Conservation (phyloP, 2,329 filamentous ascomycete genomes). For the Mycosphaerella arachidis region DNA sequence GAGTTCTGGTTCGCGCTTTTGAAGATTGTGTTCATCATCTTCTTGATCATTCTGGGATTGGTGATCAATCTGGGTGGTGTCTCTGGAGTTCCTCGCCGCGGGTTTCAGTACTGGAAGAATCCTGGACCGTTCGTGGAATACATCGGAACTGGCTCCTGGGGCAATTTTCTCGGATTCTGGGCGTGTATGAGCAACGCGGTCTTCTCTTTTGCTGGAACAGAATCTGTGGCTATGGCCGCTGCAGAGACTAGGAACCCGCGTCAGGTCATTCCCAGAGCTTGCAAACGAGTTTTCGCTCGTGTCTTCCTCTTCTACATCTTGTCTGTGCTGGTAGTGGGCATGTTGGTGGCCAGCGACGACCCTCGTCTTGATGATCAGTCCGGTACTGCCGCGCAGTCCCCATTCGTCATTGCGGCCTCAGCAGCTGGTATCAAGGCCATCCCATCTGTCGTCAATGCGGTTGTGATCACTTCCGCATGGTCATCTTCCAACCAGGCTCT, state of each 20-base stretch:
- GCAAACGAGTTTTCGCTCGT: constrained; percentile 23
- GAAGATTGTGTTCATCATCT: constrained; percentile 44
- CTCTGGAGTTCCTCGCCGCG: constrained; percentile 38
- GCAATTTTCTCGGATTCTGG: constrained; percentile 42
- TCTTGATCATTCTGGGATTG: constrained; percentile 42
- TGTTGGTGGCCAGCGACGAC: constrained; percentile 39
- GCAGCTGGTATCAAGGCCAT: constrained; percentile 57
- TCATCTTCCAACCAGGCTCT: constrained; percentile 53
- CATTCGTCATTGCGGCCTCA: constrained; percentile 56
- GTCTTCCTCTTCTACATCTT: constrained; percentile 39
- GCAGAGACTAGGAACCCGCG: constrained; percentile 26
- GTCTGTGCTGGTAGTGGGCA: constrained; percentile 34
- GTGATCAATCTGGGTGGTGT: constrained; percentile 42
- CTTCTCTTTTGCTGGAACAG: constrained; percentile 23
- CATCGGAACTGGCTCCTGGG: constrained; percentile 32
- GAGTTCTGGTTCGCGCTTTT: constrained; percentile 46
- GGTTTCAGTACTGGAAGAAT: constrained; percentile 43
- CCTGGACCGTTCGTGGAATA: constrained; percentile 43
- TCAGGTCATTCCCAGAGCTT: constrained; percentile 23
- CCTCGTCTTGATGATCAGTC: constrained; percentile 28
- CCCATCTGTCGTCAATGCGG: constrained; percentile 62
- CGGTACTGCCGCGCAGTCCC: constrained; percentile 41
- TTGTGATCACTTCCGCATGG: constrained; percentile 62
- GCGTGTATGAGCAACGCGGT: constrained; percentile 23
- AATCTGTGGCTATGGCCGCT: constrained; percentile 25